A percentile compares a stretch with the other conserved stretches of the same genome.
Conservation (phyloP, 2,329 filamentous ascomycete genomes). For the Drechslerella stenobrocha region DNA sequence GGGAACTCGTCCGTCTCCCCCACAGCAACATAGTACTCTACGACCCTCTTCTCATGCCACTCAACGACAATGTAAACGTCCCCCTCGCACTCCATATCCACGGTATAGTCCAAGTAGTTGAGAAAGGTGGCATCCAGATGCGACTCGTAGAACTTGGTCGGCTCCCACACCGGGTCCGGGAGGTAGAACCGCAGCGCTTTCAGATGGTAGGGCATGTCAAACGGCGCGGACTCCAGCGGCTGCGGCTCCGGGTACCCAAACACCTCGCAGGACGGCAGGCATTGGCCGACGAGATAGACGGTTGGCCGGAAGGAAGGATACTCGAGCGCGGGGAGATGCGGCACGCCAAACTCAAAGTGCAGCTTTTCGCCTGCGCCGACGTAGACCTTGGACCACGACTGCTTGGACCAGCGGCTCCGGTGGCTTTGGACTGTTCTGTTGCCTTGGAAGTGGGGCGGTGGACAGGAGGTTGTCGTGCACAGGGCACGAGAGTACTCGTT, state of each 20-base stretch:
- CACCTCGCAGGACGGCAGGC: conserved; percentile 12
- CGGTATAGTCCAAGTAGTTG: conserved; percentile 29
- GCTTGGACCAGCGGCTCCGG: conserved; percentile 19
- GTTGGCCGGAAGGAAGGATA: conserved; percentile 25
- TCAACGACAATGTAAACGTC: conserved; percentile 42
- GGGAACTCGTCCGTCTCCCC: conserved; percentile 23
- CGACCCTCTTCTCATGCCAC: conserved; percentile 25
- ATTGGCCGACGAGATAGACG: conserved; percentile 20
- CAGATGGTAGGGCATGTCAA: conserved; percentile 11
- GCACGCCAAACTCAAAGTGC: conserved; percentile 35
- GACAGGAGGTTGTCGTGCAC: conserved; percentile 36
- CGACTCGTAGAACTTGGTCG: conserved; percentile 13
- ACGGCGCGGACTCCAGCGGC: conserved; percentile 6
- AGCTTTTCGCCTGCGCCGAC: conserved; percentile 10
- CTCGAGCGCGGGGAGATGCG: conserved; percentile 25
- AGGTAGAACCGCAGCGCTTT: conserved; percentile 22
- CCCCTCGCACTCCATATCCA: conserved; percentile 16
- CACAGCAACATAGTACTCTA: conserved; percentile 39
- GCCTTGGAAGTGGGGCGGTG: conserved; percentile 11
- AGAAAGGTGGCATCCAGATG: conserved; percentile 19
- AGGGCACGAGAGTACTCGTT: conserved; percentile 34
- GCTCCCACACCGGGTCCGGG: conserved; percentile 13
- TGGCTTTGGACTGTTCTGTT: conserved; percentile 10
- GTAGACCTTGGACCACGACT: conserved; percentile 45
- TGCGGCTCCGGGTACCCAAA: conserved; percentile 23